Evolutionary conservation across 2,329 filamentous ascomycete genomes (phyloP), one percentile per base, ranked within the genome.

Genomic region (Pseudonectria buxi): DNA sequence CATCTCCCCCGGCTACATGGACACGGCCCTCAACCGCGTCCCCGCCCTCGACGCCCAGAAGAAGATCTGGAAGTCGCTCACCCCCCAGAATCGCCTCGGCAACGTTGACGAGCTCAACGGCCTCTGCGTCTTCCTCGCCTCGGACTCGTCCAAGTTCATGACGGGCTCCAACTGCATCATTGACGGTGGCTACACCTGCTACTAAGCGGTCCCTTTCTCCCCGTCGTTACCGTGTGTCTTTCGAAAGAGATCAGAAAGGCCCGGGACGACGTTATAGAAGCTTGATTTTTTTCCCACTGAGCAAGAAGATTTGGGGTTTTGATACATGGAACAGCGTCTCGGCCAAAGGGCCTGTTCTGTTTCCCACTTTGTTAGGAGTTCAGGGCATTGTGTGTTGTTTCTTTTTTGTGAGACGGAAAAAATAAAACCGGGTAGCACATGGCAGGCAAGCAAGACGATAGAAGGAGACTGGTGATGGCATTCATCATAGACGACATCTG

Each of bases 1-100:
- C 62, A 87, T 90, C 63, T 86, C 80, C 6, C 85, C 86, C 14
- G 85, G 85, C 22, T 90, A 90, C 69, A 89, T 90, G 80, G 83
- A 89, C 68, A 92, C 85, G 5, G 82, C 81, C 5, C 70, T 87
- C 44, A 89, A 87, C 74, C 79, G 81, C 41, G 82, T 86, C 7
- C 82, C 83, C 14, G 81, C 81, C 26, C 77, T 88, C 14, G 83
- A 88, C 45, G 82, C 81, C 31, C 81, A 87, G 71, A 87, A 87
- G 78, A 81, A 81, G 64, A 84, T 86, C 61, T 88, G 84, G 84
- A 77, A 76, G 51, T 75, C 74, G 26, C 58, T 84, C 43, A 88
- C 83, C 7, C 84, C 84, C 9, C 81, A 86, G 71, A 73, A 74
- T 58, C 76, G 83, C 29, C 72, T 88, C 12, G 84, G 83, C 36